Percentiles rank a stretch among this genome's conserved stretches.
These are phyloP conservation scores for Aspergillus campestris DNA, from an alignment of 495 filamentous ascomycete species.

Conservation along the genomic window DNA sequence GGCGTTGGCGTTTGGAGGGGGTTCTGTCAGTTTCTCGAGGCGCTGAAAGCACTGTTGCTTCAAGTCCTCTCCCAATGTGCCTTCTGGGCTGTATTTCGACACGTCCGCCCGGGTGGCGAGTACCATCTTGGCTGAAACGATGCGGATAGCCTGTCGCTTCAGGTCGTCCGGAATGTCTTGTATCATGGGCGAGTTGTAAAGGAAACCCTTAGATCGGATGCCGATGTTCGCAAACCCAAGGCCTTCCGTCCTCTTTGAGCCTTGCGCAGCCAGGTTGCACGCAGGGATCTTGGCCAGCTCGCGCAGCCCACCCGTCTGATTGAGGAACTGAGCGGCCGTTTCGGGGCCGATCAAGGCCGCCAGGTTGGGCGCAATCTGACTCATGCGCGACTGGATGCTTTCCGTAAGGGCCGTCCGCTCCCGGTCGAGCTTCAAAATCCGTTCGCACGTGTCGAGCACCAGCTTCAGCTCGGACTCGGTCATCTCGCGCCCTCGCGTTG, in stretches of 20 bases:
- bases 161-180: conserved; percentile 73
- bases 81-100: conserved; percentile 74
- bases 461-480: conserved; percentile 62
- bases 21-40: conserved; percentile 88
- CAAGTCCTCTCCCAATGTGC: conserved; percentile 76
- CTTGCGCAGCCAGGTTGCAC: conserved; percentile 84
- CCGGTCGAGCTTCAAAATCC: conserved; percentile 75
- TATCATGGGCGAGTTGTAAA: conserved; percentile 86
- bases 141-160: conserved; percentile 91
- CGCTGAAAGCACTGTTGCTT: conserved; percentile 75
- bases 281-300: conserved; percentile 87
- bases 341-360: conserved; percentile 88
- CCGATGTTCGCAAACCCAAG: conserved; percentile 89
- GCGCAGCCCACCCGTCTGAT: conserved; percentile 79
- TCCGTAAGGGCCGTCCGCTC: conserved; percentile 84
- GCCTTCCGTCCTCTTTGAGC: conserved; percentile 74
- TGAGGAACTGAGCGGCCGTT: conserved; percentile 94
- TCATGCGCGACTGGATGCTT: conserved; percentile 97
- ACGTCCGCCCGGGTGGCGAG: conserved; percentile 84
- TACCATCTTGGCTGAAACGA: conserved; percentile 87
- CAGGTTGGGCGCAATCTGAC: conserved; percentile 87
- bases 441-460: conserved; percentile 73
- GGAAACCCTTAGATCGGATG: conserved; percentile 83
- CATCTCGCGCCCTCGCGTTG: conserved; percentile 72
- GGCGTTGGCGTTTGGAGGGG: conserved; percentile 81